Percentiles rank a stretch among this genome's conserved stretches.
These are phyloP conservation scores for Cercospora sp. DNA, from an alignment of 2,329 filamentous ascomycete genomes.

Conservation along the genomic window DNA sequence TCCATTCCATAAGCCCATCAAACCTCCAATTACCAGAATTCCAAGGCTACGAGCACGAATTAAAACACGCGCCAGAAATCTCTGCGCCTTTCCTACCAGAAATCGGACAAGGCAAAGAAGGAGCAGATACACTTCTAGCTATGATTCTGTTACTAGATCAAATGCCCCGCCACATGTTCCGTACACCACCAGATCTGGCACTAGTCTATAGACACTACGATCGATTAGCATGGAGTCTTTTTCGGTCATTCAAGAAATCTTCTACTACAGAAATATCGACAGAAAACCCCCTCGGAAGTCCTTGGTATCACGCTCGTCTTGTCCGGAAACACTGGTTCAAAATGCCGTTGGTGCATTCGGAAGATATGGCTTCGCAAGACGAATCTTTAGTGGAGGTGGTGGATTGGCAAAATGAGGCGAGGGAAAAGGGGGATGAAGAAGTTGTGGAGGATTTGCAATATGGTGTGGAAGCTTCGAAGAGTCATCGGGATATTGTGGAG, in stretches of 20 bases:
- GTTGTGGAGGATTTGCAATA: conserved; percentile 36
- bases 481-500: conserved; percentile 54
- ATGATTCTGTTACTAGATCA: conserved; percentile 63
- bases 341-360: conserved; percentile 62
- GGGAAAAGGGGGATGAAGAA: conserved; percentile 37
- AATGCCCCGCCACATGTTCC: conserved; percentile 62
- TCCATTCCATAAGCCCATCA: conserved; percentile 43
- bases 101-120: conserved; percentile 15
- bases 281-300: conserved; percentile 19
- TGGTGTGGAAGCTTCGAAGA: conserved; percentile 43
- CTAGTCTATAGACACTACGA: conserved; percentile 59
- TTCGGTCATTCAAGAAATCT: conserved; percentile 8
- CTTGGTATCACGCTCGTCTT: conserved; percentile 15
- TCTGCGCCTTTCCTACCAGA: conserved; percentile 41
- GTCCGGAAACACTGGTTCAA: conserved; percentile 58
- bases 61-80: conserved; percentile 26
- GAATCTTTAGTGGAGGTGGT: conserved; percentile 31
- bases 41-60: conserved; percentile 31
- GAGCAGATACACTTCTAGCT: conserved; percentile 47
- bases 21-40: conserved; percentile 35
- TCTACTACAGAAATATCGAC: background rate
- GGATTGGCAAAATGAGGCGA: conserved; percentile 27
- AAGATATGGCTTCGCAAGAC: conserved; percentile 51
- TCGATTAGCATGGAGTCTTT: conserved; percentile 48
- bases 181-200: conserved; percentile 46